Evolutionary conservation across 2,329 filamentous ascomycete species (phyloP).

Genomic region (Thermomyces lanuginosus): DNA sequence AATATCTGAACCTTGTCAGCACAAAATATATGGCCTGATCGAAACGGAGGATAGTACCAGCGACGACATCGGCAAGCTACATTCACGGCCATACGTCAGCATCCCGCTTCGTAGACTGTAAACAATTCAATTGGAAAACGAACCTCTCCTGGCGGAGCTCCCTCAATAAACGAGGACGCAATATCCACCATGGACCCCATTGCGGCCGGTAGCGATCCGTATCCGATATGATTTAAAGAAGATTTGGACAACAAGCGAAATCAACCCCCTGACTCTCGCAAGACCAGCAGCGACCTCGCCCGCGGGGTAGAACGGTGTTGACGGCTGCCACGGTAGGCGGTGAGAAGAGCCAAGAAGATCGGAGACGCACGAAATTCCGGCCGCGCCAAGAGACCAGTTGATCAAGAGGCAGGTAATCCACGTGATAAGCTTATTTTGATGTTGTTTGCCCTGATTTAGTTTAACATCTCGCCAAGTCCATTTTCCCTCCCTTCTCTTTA

Average conservation of each 20-base stretch:
- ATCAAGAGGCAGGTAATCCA: too few species aligned
- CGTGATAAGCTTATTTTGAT: too few species aligned
- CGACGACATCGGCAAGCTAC: constrained; percentile 74
- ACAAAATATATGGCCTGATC: constrained; percentile 6
- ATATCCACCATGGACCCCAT: constrained; percentile 40
- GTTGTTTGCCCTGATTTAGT: too few species aligned
- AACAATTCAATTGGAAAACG: constrained; percentile 1
- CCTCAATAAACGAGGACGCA: constrained; percentile 76
- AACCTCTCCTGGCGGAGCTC: constrained; percentile 93
- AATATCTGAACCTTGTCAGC: constrained; percentile 48
- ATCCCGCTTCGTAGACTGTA: constrained; percentile 1
- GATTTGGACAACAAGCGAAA: constrained; percentile 4
- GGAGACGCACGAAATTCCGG: too few species aligned
- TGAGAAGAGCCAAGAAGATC: too few species aligned
- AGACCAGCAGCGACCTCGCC: neutral
- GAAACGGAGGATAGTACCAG: constrained; percentile 40
- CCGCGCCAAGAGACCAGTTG: too few species aligned
- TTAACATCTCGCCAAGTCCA: too few species aligned
- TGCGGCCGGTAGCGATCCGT: neutral
- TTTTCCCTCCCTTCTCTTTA: too few species aligned
- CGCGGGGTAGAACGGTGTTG: constrained; percentile 1
- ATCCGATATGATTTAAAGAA: constrained; percentile 1
- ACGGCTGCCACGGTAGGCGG: too few species aligned
- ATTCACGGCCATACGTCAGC: neutral
- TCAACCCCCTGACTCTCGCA: constrained; percentile 3